Percentiles rank a stretch among this genome's conserved stretches.
Conservation (phyloP, 208 protist genomes). For the Leishmania mexicana region DNA sequence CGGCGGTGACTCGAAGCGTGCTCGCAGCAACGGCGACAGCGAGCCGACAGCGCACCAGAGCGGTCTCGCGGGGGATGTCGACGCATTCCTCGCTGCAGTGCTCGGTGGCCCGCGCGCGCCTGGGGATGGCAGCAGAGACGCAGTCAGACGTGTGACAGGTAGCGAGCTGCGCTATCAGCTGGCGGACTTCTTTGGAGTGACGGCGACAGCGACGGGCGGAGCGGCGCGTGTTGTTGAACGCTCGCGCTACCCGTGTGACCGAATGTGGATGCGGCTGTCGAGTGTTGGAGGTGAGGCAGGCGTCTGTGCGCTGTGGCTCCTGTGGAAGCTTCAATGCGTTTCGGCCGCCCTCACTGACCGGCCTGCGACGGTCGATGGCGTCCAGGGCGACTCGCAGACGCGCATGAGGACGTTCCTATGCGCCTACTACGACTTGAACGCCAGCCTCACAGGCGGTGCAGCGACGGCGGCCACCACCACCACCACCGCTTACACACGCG, state of each 20-base stretch:
- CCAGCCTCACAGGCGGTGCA: not conserved
- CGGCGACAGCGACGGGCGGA: not conserved
- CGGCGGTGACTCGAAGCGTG: not conserved
- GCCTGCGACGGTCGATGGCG: not conserved
- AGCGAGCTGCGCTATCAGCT: slow-evolving; percentile 4
- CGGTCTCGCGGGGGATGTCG: not conserved
- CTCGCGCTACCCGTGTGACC: not conserved
- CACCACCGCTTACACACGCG: not conserved
- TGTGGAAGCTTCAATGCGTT: slow-evolving; percentile 26
- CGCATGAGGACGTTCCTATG: not conserved
- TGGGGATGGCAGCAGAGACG: not conserved
- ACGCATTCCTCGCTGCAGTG: slow-evolving; percentile 7
- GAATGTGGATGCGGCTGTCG: not conserved
- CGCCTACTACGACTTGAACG: not conserved
- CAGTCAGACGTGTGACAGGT: not conserved
- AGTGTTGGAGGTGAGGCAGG: not conserved
- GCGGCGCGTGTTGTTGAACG: not conserved
- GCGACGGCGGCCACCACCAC: not conserved
- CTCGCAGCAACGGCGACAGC: not conserved
- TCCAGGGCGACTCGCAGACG: not conserved
- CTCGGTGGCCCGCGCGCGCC: not conserved
- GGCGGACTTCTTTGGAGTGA: slow-evolving; percentile 20
- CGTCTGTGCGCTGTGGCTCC: slow-evolving; percentile 26
- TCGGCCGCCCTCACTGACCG: not conserved
- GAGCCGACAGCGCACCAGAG: not conserved